Conservation (phyloP, 2,329 filamentous ascomycete species). For the Neofusicoccum ribis region DNA sequence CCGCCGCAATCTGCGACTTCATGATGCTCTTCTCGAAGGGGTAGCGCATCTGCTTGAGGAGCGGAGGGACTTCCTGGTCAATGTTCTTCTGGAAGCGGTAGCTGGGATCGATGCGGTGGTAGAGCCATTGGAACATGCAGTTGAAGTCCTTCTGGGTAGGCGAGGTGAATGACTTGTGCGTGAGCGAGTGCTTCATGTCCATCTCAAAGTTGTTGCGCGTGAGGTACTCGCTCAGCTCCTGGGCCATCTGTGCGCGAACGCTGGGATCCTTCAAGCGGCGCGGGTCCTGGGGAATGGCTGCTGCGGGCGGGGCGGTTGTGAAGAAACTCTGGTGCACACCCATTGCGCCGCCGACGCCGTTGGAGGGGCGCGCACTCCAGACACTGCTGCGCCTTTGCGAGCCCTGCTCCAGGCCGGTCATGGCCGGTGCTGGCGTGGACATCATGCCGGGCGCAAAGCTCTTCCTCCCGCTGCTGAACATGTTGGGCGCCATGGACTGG, state of each 20-base stretch:
- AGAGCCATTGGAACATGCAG: slow-evolving; percentile 96
- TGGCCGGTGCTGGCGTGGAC: slow-evolving; percentile 45
- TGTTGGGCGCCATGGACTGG: slow-evolving; percentile 69
- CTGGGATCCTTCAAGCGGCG: slow-evolving; percentile 78
- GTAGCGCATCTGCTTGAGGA: slow-evolving; percentile 91
- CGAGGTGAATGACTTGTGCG: slow-evolving; percentile 85
- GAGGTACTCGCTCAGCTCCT: slow-evolving; percentile 89
- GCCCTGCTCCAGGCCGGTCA: slow-evolving; percentile 54
- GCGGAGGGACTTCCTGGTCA: slow-evolving; percentile 88
- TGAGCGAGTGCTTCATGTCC: slow-evolving; percentile 94
- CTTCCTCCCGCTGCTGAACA: slow-evolving; percentile 63
- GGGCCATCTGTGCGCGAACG: slow-evolving; percentile 79
- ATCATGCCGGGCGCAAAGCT: slow-evolving; percentile 64
- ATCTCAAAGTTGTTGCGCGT: slow-evolving; percentile 94
- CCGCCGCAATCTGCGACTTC: slow-evolving; percentile 91
- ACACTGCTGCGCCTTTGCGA: slow-evolving; percentile 74
- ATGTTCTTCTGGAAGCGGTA: slow-evolving; percentile 94
- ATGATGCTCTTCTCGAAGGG: slow-evolving; percentile 95
- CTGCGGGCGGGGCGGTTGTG: slow-evolving; percentile 77
- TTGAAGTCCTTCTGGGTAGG: slow-evolving; percentile 99
- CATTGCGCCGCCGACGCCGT: slow-evolving; percentile 61
- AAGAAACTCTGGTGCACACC: slow-evolving; percentile 88
- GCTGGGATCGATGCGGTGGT: slow-evolving; percentile 90
- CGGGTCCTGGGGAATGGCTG: slow-evolving; percentile 82
- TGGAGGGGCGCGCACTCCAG: slow-evolving; percentile 58